Evolutionary conservation across 352 stramenopile species (phyloP).

Genomic region (Globisporangium irregulare): DNA sequence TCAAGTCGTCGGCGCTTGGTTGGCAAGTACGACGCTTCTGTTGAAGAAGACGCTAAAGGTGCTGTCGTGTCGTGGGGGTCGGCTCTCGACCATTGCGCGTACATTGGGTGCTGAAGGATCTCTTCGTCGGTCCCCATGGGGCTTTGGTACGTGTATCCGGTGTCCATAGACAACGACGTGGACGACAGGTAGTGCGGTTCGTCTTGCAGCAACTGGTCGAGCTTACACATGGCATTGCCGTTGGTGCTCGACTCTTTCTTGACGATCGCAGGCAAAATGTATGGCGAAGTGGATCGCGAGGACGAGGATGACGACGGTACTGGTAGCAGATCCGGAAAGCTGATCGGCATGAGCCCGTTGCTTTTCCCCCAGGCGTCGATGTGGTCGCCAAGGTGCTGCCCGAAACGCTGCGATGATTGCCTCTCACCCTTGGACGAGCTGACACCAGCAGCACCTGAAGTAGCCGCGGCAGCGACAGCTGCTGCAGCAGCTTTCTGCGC

Average conservation of each 20-base stretch:
- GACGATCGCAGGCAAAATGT: conserved; percentile 6
- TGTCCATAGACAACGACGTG: conserved; percentile 26
- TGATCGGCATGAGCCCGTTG: not conserved
- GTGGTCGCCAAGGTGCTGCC: conserved; percentile 12
- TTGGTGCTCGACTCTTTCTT: conserved; percentile 8
- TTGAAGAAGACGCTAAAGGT: not conserved
- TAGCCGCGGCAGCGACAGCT: conserved; percentile 15
- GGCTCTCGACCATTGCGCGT: conserved; percentile 21
- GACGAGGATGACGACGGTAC: conserved; percentile 1
- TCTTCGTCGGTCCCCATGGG: conserved; percentile 51
- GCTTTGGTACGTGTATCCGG: conserved; percentile 42
- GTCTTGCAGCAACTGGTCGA: conserved; percentile 70
- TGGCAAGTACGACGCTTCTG: conserved; percentile 13
- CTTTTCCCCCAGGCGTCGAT: conserved; percentile 10
- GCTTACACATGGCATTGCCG: conserved; percentile 20
- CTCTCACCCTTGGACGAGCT: not conserved
- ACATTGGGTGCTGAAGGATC: conserved; percentile 32
- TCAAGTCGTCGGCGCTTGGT: conserved; percentile 17
- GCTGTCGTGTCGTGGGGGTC: conserved; percentile 11
- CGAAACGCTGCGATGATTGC: conserved; percentile 4
- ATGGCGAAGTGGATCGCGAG: conserved; percentile 14
- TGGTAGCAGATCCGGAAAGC: conserved; percentile 12
- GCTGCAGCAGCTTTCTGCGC: conserved; percentile 37
- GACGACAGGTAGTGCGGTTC: conserved; percentile 23
- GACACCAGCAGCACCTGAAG: not conserved